phyloP scores from a whole-genome alignment of 768 basidiomycete species.

The Amanita phalloides region DNA sequence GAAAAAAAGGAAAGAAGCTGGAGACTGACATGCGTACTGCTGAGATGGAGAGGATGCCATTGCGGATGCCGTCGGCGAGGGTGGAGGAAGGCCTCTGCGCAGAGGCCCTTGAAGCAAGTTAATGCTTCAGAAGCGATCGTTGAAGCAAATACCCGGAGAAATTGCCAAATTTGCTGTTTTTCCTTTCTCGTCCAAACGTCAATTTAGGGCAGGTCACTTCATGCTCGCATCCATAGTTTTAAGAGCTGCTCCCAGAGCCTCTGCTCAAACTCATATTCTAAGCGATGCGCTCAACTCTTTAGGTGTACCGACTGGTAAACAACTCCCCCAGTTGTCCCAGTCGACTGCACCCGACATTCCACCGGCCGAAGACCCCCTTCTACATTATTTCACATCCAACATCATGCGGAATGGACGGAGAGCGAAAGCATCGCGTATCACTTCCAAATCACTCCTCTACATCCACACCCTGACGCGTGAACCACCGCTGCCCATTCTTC shows the following conservation, averaged over 20 bases:
- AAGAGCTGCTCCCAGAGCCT: not conserved
- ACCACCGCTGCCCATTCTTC: constrained; percentile 72
- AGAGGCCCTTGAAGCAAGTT: constrained; percentile 55
- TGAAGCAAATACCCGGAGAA: constrained; percentile 10
- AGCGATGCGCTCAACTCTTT: not conserved
- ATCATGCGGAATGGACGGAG: constrained; percentile 59
- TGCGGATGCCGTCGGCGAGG: constrained; percentile 18
- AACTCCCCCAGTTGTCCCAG: not conserved
- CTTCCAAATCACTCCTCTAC: constrained; percentile 54
- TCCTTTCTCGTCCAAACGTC: not conserved
- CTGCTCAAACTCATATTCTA: not conserved
- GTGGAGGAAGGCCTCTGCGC: constrained; percentile 11
- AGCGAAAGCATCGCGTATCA: constrained; percentile 43
- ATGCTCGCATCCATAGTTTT: not conserved
- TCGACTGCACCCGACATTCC: constrained; percentile 42
- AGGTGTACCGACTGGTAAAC: not conserved
- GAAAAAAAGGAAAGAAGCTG: not conserved
- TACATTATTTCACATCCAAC: constrained; percentile 51
- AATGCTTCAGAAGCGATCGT: constrained; percentile 55
- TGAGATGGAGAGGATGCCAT: constrained; percentile 72
- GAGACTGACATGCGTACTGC: constrained; percentile 74
- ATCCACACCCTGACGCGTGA: constrained; percentile 67
- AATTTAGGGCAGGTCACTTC: constrained; percentile 4
- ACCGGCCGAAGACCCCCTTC: constrained; percentile 65
- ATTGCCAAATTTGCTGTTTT: not conserved